phyloP scores from a whole-genome alignment of 2,329 filamentous ascomycete genomes.

The Saccharata proteae region DNA sequence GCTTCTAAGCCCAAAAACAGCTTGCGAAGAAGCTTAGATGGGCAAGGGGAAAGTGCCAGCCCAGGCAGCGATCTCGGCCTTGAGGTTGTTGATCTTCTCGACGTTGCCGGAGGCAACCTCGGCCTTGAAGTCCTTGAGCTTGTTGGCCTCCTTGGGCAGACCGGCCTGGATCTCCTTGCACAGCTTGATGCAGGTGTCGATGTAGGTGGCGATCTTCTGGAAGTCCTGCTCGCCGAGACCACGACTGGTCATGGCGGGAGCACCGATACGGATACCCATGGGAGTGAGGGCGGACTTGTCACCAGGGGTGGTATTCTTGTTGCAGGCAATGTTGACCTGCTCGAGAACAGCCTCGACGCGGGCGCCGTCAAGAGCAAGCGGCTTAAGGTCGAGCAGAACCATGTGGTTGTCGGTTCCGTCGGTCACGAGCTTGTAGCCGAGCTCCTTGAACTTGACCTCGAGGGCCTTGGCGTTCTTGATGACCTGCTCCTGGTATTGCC shows the following conservation, averaged over 20 bases:
- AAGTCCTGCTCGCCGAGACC: slow-evolving; percentile 90
- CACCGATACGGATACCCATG: slow-evolving; percentile 85
- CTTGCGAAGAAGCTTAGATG: slow-evolving; percentile 47
- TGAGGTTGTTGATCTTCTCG: slow-evolving; percentile 69
- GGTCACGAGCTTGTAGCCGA: slow-evolving; percentile 81
- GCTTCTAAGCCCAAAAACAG: no score
- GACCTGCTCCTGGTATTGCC: slow-evolving; percentile 81
- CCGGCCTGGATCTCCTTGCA: slow-evolving; percentile 74
- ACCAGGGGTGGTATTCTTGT: slow-evolving; percentile 97
- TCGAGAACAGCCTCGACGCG: slow-evolving; percentile 85
- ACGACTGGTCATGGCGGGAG: slow-evolving; percentile 93
- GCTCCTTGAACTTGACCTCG: slow-evolving; percentile 50
- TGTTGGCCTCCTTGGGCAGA: slow-evolving; percentile 94
- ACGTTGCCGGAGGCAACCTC: slow-evolving; percentile 72
- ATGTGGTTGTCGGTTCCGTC: slow-evolving; percentile 97
- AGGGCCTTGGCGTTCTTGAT: slow-evolving; percentile 85
- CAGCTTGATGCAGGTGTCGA: slow-evolving; percentile 78
- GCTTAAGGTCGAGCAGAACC: slow-evolving; percentile 82
- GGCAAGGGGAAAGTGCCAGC: slow-evolving; percentile 86
- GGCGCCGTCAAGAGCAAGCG: slow-evolving; percentile 74
- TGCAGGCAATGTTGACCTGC: slow-evolving; percentile 88
- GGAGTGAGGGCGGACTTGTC: slow-evolving; percentile 90
- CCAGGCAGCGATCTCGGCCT: slow-evolving; percentile 84
- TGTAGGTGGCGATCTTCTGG: slow-evolving; percentile 66
- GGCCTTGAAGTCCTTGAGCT: slow-evolving; percentile 98